A percentile compares a stretch with the other conserved stretches of the same genome.
phyloP scores from a whole-genome alignment of 306 rosid genomes.

The Citrullus mucosospermus region DNA sequence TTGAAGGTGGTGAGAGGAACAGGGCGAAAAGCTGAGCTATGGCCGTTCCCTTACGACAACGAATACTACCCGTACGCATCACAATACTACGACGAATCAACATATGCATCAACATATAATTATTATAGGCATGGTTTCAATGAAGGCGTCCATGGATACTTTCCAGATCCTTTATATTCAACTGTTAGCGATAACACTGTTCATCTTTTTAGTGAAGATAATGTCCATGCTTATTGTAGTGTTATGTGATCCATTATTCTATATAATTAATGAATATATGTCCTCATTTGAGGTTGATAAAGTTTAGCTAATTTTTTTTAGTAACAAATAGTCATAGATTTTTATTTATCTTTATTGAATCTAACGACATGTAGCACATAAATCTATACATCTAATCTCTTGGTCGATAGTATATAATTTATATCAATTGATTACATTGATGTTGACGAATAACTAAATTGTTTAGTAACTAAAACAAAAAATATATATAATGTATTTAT shows the following conservation, averaged over 20 bases:
- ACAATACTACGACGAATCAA: slow-evolving; percentile 44
- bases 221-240: slow-evolving; percentile 56
- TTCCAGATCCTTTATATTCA: slow-evolving; percentile 45
- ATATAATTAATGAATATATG: background rate
- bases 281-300: background rate
- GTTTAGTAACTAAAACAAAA: background rate
- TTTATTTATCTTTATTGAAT: no score
- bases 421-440: no score
- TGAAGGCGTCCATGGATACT: slow-evolving; percentile 47
- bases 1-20: slow-evolving; percentile 54
- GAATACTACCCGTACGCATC: slow-evolving; percentile 60
- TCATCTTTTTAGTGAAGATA: slow-evolving; percentile 66
- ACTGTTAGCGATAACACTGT: slow-evolving; percentile 49
- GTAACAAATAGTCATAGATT: background rate
- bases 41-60: slow-evolving; percentile 71
- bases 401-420: no score
- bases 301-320: background rate
- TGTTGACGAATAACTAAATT: background rate
- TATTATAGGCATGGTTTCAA: slow-evolving; percentile 55
- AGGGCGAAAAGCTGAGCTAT: slow-evolving; percentile 64
- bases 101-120: slow-evolving; percentile 43
- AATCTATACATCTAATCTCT: no score
- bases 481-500: background rate
- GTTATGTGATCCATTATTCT: slow-evolving; percentile 33
- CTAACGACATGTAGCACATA: no score